These are phyloP conservation scores for Lactarius quietus DNA, from an alignment of 768 basidiomycete genomes.

Conservation along the genomic window DNA sequence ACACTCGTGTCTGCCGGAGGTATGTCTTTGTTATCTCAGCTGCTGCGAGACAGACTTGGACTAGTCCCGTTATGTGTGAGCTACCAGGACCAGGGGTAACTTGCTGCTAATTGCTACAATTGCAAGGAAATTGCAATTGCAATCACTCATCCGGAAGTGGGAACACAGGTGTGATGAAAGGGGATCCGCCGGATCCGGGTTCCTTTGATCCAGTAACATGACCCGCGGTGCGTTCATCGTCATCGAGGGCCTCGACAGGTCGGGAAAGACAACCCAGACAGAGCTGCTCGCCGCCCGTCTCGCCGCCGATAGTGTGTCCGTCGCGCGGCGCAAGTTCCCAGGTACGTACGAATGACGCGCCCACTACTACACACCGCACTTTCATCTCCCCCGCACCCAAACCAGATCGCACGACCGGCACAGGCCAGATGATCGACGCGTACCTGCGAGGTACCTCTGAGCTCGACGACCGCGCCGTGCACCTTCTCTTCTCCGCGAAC, in stretches of 20 bases:
- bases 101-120: not conserved
- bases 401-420: conserved; percentile 89
- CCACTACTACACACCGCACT: not conserved
- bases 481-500: conserved; percentile 95
- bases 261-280: conserved; percentile 91
- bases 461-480: conserved; percentile 87
- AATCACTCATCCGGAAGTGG: not conserved
- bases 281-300: conserved; percentile 55
- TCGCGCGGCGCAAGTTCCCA: conserved; percentile 80
- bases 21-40: too few relatives aligned
- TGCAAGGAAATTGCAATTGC: not conserved
- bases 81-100: not conserved
- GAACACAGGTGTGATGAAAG: not conserved
- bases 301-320: conserved; percentile 41
- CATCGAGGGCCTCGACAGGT: conserved; percentile 92
- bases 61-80: conserved; percentile 5
- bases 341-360: conserved; percentile 54
- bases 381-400: not conserved
- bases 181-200: not conserved
- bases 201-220: conserved; percentile 7
- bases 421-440: conserved; percentile 89
- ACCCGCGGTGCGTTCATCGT: conserved; percentile 80
- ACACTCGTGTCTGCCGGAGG: conserved; percentile 6
- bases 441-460: conserved; percentile 84
- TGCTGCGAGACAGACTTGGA: not conserved